A percentile compares a stretch with the other conserved stretches of the same genome.
These are phyloP conservation scores for Lophiostoma macrostomum DNA, from an alignment of 495 filamentous ascomycete species.

Conservation along the genomic window DNA sequence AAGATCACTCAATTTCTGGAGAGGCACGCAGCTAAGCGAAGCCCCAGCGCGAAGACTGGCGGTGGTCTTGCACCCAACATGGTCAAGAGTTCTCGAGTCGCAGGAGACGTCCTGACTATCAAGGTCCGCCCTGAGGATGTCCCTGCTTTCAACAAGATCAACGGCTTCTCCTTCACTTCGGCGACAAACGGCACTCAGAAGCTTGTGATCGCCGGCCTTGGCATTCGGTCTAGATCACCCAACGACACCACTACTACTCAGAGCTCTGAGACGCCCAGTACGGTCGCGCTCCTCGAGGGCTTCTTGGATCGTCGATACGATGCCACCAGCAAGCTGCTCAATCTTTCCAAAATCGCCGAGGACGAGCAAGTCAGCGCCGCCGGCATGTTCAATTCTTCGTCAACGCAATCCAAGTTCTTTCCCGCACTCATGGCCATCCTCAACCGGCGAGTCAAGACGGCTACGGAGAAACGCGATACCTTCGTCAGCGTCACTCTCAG, in stretches of 20 bases:
- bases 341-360: slow-evolving; percentile 68
- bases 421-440: slow-evolving; percentile 81
- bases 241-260: slow-evolving; percentile 29
- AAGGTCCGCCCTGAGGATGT: slow-evolving; percentile 19
- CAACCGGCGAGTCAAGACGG: slow-evolving; percentile 63
- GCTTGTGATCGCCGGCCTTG: slow-evolving; percentile 40
- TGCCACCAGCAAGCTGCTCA: slow-evolving; percentile 64
- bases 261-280: slow-evolving; percentile 44
- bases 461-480: slow-evolving; percentile 64
- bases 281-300: slow-evolving; percentile 44
- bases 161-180: slow-evolving; percentile 60
- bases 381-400: slow-evolving; percentile 69
- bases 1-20: slow-evolving; percentile 76
- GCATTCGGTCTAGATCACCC: slow-evolving; percentile 29
- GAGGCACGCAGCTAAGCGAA: slow-evolving; percentile 63
- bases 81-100: slow-evolving; percentile 49
- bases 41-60: slow-evolving; percentile 39
- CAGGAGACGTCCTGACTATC: slow-evolving; percentile 53
- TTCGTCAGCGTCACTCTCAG: slow-evolving; percentile 74
- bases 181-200: slow-evolving; percentile 43
- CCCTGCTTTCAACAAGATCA: slow-evolving; percentile 26
- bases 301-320: slow-evolving; percentile 76
- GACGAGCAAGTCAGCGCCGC: slow-evolving; percentile 66
- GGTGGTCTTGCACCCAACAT: slow-evolving; percentile 51
- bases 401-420: slow-evolving; percentile 82